Conservation (phyloP, 2,329 filamentous ascomycete genomes). For the Epichloe aotearoae region DNA sequence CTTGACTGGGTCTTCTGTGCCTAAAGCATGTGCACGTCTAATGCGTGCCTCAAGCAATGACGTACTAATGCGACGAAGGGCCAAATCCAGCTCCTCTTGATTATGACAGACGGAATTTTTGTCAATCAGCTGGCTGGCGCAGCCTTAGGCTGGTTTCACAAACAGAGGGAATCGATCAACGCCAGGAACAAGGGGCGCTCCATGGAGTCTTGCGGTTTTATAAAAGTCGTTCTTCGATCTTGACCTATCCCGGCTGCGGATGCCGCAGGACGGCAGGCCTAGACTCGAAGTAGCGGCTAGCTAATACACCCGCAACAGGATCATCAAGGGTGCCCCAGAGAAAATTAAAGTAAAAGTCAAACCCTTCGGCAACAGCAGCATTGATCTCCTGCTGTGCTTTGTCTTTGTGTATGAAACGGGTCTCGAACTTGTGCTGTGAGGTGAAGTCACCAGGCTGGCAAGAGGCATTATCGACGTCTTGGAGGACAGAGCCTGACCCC, state of each 20-base stretch:
- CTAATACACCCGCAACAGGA: neutral
- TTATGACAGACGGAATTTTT: neutral
- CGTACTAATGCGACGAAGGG: neutral
- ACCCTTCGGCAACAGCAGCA: neutral
- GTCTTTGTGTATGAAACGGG: neutral
- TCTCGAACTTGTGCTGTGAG: conserved; percentile 1
- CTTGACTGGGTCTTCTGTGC: neutral
- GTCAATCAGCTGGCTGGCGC: conserved; percentile 1
- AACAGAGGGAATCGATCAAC: neutral
- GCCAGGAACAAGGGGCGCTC: neutral
- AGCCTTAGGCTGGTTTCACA: neutral
- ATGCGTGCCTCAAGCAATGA: neutral
- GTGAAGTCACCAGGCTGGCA: neutral
- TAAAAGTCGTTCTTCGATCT: neutral
- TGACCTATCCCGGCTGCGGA: neutral
- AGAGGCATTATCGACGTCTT: neutral
- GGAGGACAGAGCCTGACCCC: neutral
- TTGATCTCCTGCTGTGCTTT: neutral
- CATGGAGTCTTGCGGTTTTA: neutral
- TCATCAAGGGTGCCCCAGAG: neutral
- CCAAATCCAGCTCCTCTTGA: neutral
- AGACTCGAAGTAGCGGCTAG: neutral
- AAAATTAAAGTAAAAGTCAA: conserved; percentile 1
- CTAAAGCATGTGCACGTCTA: neutral
- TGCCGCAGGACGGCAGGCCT: neutral